phyloP scores from a whole-genome alignment of 768 basidiomycete species.

The Macrocybe gigantea region DNA sequence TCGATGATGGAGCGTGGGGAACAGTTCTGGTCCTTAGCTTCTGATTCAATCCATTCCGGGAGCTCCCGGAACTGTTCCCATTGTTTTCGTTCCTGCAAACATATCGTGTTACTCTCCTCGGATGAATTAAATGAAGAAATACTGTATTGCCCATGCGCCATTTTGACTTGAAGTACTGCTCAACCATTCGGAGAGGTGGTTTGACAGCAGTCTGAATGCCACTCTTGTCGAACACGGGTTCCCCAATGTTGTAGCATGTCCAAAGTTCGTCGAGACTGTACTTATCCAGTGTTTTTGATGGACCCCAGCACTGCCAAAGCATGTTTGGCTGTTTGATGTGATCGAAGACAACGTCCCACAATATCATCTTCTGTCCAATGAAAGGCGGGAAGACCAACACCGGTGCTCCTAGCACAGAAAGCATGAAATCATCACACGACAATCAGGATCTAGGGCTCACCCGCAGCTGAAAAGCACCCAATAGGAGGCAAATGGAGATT shows the following conservation, averaged over 20 bases:
- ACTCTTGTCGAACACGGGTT: neutral
- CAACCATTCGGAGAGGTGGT: constrained; percentile 4
- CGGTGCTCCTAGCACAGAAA: no score
- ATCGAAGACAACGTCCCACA: neutral
- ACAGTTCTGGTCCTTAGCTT: no score
- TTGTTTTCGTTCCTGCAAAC: neutral
- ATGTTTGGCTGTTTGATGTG: neutral
- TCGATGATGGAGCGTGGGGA: no score
- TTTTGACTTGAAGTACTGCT: constrained; percentile 2
- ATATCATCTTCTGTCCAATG: neutral
- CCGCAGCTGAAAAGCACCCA: no score
- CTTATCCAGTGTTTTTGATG: constrained; percentile 2
- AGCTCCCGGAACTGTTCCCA: neutral
- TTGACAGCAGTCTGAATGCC: constrained; percentile 1
- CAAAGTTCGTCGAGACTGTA: neutral
- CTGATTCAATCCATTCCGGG: neutral
- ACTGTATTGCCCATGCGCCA: neutral
- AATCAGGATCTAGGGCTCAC: no score
- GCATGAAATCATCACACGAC: no score
- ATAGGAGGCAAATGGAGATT: no score
- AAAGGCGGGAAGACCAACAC: no score
- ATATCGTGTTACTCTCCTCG: neutral
- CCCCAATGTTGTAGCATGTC: constrained; percentile 2
- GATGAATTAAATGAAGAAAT: neutral
- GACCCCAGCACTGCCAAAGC: constrained; percentile 4